Evolutionary conservation across 2,329 filamentous ascomycete species (phyloP).

Genomic region (Alternaria longipes): DNA sequence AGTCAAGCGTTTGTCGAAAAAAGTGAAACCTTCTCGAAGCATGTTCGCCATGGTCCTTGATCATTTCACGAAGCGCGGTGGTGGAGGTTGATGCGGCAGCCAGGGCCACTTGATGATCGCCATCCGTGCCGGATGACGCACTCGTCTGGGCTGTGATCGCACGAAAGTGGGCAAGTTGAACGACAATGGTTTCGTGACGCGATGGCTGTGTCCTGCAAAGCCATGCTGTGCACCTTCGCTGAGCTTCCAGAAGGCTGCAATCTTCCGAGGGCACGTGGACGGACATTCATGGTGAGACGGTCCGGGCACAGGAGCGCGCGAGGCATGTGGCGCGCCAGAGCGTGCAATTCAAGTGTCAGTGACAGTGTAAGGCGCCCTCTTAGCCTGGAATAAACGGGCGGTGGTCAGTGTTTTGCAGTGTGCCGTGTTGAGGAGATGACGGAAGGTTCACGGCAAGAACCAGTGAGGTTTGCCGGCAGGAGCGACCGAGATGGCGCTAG

Average conservation of each 20-base stretch:
- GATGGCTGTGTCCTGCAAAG: slow-evolving; percentile 25
- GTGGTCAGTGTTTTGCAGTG: slow-evolving; percentile 15
- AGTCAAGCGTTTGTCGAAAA: slow-evolving; percentile 27
- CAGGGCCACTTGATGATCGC: slow-evolving; percentile 42
- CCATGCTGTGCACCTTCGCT: slow-evolving; percentile 18
- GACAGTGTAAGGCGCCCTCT: slow-evolving; percentile 10
- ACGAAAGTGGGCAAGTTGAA: slow-evolving; percentile 26
- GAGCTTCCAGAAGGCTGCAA: slow-evolving; percentile 32
- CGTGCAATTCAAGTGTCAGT: slow-evolving; percentile 15
- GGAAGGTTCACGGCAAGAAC: slow-evolving; percentile 25
- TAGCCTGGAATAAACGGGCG: slow-evolving; percentile 14
- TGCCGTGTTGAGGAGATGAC: slow-evolving; percentile 27
- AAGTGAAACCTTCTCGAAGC: slow-evolving; percentile 45
- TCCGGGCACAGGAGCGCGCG: slow-evolving; percentile 9
- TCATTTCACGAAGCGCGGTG: slow-evolving; percentile 29
- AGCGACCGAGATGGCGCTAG: slow-evolving; percentile 27
- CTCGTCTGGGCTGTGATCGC: slow-evolving; percentile 21
- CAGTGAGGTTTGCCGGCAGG: slow-evolving; percentile 41
- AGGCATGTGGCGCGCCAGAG: slow-evolving; percentile 15
- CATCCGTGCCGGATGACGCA: slow-evolving; percentile 45
- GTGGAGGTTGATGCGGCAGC: slow-evolving; percentile 28
- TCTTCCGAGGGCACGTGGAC: slow-evolving; percentile 25
- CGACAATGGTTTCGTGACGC: slow-evolving; percentile 46
- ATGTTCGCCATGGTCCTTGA: slow-evolving; percentile 36
- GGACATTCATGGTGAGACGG: slow-evolving; percentile 13